phyloP scores from a whole-genome alignment of 1,139 yeast genomes.

The Lodderomyces parapsilosis region DNA sequence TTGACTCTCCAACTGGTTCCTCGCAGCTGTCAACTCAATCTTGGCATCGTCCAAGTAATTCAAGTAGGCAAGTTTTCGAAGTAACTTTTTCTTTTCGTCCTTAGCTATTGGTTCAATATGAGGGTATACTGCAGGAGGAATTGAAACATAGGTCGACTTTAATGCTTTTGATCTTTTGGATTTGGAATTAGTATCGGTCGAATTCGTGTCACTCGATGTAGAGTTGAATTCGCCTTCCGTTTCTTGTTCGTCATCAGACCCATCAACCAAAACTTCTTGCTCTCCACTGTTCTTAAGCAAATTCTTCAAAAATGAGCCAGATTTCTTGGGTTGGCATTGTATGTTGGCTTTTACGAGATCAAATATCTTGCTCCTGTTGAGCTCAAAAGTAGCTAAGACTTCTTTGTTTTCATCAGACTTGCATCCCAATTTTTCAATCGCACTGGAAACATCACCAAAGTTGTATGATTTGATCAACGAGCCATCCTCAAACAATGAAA shows the following conservation, averaged over 20 bases:
- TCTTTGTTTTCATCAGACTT: slow-evolving; percentile 35
- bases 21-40: slow-evolving; percentile 44
- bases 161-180: slow-evolving; percentile 21
- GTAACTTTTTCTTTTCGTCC: slow-evolving; percentile 34
- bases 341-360: slow-evolving; percentile 40
- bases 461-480: slow-evolving; percentile 40
- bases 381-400: slow-evolving; percentile 41
- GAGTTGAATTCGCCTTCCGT: slow-evolving; percentile 14
- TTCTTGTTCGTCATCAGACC: slow-evolving; percentile 11
- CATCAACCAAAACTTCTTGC: slow-evolving; percentile 15
- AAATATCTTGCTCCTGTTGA: slow-evolving; percentile 53
- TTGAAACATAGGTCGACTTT: slow-evolving; percentile 15
- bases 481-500: slow-evolving; percentile 59
- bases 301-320: slow-evolving; percentile 13
- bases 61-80: slow-evolving; percentile 30
- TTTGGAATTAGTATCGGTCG: slow-evolving; percentile 16
- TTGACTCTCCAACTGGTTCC: slow-evolving; percentile 56
- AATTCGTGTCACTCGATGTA: slow-evolving; percentile 16
- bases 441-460: slow-evolving; percentile 31
- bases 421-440: slow-evolving; percentile 42
- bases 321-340: slow-evolving; percentile 29
- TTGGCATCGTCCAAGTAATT: slow-evolving; percentile 47
- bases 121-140: slow-evolving; percentile 35
- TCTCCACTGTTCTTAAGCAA: slow-evolving; percentile 14
- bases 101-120: slow-evolving; percentile 46